Percentiles rank a stretch among this genome's conserved stretches.
Conservation (phyloP, 352 stramenopile genomes). For the Aphanomyces euteiches region DNA sequence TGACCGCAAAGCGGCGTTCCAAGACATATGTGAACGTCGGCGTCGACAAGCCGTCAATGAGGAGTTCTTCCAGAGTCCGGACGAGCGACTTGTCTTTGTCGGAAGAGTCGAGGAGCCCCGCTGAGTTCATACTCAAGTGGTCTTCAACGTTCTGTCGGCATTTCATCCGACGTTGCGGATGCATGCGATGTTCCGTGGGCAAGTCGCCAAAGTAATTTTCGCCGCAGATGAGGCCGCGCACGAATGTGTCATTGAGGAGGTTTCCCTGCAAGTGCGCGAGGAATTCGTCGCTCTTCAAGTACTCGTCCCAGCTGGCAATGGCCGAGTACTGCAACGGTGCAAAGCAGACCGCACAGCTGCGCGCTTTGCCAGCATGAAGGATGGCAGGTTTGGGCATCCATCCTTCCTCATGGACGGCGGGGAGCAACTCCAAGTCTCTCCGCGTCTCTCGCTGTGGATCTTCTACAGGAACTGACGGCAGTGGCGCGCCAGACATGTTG, state of each 20-base stretch:
- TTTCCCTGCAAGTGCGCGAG: constrained; percentile 66
- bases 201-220: constrained; percentile 62
- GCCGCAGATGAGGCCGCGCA: constrained; percentile 73
- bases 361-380: constrained; percentile 72
- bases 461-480: background rate
- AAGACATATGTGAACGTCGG: constrained; percentile 73
- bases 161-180: constrained; percentile 79
- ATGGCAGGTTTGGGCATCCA: constrained; percentile 83
- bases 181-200: constrained; percentile 81
- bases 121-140: constrained; percentile 79
- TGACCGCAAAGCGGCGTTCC: constrained; percentile 71
- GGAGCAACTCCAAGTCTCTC: constrained; percentile 14
- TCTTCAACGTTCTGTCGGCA: constrained; percentile 76
- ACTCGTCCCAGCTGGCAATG: constrained; percentile 73
- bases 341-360: constrained; percentile 74
- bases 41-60: constrained; percentile 68
- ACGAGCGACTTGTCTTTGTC: constrained; percentile 74
- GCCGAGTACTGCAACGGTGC: constrained; percentile 67
- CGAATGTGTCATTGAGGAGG: constrained; percentile 69
- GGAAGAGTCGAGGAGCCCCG: constrained; percentile 63
- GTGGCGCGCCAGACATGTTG: background rate
- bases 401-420: constrained; percentile 38
- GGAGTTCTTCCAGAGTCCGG: constrained; percentile 74
- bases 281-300: constrained; percentile 76
- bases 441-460: constrained; percentile 3